Evolutionary conservation across 1,284 basidiomycete species (phyloP).

Genomic region (Trichosporon ovoides): DNA sequence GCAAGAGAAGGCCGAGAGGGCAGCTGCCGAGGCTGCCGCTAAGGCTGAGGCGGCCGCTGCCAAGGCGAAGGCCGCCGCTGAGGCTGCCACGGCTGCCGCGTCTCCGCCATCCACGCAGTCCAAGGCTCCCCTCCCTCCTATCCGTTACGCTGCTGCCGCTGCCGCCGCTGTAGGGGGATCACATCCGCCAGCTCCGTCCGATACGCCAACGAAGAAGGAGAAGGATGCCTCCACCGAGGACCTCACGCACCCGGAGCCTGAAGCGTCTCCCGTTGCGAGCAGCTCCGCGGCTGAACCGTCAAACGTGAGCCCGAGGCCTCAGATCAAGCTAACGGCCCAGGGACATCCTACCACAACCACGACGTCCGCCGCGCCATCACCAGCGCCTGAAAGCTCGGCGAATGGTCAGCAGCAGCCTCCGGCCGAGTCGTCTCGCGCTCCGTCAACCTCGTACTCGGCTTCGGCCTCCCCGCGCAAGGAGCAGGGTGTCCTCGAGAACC

Average conservation of each 20-base stretch:
- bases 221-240: slow-evolving; percentile 16
- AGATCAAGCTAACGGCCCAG: slow-evolving; percentile 6
- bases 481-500: slow-evolving; percentile 69
- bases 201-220: slow-evolving; percentile 45
- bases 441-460: slow-evolving; percentile 12
- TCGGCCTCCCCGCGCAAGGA: slow-evolving; percentile 40
- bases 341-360: slow-evolving; percentile 27
- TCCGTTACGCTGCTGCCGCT: slow-evolving; percentile 85
- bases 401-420: slow-evolving; percentile 15
- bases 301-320: slow-evolving; percentile 20
- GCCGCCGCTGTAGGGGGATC: slow-evolving; percentile 65
- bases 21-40: slow-evolving; percentile 11
- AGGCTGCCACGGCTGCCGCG: slow-evolving; percentile 25
- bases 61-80: slow-evolving; percentile 24
- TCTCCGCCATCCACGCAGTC: slow-evolving; percentile 41
- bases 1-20: slow-evolving; percentile 10
- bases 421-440: slow-evolving; percentile 50
- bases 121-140: slow-evolving; percentile 59
- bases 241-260: slow-evolving; percentile 7
- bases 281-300: slow-evolving; percentile 4
- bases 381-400: slow-evolving; percentile 1
- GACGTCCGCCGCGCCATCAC: slow-evolving; percentile 30
- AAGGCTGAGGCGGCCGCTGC: slow-evolving; percentile 12
- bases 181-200: slow-evolving; percentile 53
- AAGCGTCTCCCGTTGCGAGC: background rate